Evolutionary conservation across 768 basidiomycete species (phyloP), one percentile per base, ranked within the genome.

Genomic region (Leccinellum albellum): DNA sequence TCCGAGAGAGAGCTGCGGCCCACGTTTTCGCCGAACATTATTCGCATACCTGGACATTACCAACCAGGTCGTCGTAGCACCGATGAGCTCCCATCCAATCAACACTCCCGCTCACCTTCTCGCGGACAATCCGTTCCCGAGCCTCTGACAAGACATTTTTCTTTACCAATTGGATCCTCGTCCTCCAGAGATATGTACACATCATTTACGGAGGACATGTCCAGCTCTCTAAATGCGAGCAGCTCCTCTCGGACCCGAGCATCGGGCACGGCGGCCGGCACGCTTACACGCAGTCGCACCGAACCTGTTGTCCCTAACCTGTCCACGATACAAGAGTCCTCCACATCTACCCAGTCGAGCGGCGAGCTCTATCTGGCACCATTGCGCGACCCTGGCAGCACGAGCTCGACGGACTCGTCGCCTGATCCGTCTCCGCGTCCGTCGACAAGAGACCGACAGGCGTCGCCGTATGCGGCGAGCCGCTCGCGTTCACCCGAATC

Each of bases 31-130:
- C 64, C 81, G n/a, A 82, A 75, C 54, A 85, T 88, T 67, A 75
- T 89, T 31, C 85, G 88, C 49, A 87, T 83, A 3, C 88, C 88
- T 2, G 76, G 78, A 6, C 79, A 89, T 64, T 89, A 88, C 57
- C 66, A 68, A 20, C 58, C 57, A 4, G 4, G 51, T 1, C 71
- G 70, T 35, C 67, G 66, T 14, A 66, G 68, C 24, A 61, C 51
- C 3, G 71, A 74, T 21, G 71, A 71, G 6, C 20, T 44, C 13
- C 54, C 54, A 10, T 37, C 67, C 5, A 50, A 35, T 28, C 21
- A 67, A 35, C 60, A 56, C 13, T 61, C 68, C 14, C 73, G 63
- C 21, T 71, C 68, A 6, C 66, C 68, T n/a, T 50, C 62, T 3
- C 67, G 66, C 4, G 64, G 60, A 3, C 62, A 58, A 31, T 54